Conservation (phyloP, 257 asterid species). For the Nemophila menziesii region DNA sequence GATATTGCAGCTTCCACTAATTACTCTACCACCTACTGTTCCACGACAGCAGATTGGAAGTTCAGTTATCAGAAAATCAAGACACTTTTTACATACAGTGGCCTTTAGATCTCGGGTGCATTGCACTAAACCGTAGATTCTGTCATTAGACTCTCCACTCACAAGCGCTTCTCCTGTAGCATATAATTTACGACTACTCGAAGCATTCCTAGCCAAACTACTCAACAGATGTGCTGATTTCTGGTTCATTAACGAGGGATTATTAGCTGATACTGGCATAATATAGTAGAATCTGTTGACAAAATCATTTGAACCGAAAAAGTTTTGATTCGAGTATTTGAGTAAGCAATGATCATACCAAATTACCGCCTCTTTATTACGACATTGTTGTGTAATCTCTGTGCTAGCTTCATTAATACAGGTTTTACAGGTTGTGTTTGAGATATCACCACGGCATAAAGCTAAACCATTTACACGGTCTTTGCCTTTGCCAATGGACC, state of each 20-base stretch:
- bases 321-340: conserved; percentile 22
- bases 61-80: conserved; percentile 21
- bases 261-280: conserved; percentile 15
- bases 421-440: conserved; percentile 12
- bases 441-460: conserved; percentile 32
- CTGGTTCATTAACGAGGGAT: conserved; percentile 8
- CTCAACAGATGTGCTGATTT: conserved; percentile 16
- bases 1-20: conserved; percentile 35
- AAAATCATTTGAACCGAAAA: conserved; percentile 19
- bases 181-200: not conserved
- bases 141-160: conserved; percentile 5
- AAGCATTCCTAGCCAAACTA: conserved; percentile 12
- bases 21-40: conserved; percentile 32
- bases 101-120: conserved; percentile 30
- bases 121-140: conserved; percentile 30
- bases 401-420: conserved; percentile 26
- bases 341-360: conserved; percentile 40
- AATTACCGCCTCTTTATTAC: conserved; percentile 21
- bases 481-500: conserved; percentile 13
- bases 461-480: conserved; percentile 23
- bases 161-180: conserved; percentile 23
- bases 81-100: conserved; percentile 28
- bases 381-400: conserved; percentile 15
- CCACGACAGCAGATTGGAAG: conserved; percentile 26
- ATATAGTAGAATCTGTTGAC: conserved; percentile 9